Percentiles rank a stretch among this genome's conserved stretches.
Evolutionary conservation across 495 filamentous ascomycete genomes (phyloP).

Genomic region (Xylaria palmicola): DNA sequence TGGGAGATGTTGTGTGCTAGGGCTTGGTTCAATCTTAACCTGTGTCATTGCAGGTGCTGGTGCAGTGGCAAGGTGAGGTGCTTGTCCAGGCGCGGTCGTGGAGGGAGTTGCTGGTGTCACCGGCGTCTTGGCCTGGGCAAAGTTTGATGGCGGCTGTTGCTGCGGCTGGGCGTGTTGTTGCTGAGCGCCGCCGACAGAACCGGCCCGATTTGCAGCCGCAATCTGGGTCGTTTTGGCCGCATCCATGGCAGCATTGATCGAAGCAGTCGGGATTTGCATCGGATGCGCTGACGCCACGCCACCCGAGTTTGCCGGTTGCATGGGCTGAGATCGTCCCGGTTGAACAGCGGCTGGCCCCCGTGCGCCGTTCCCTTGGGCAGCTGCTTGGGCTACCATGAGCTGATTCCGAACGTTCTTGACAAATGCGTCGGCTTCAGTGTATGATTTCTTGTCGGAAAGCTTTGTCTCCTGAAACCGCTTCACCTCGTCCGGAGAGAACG

Average conservation of each 20-base stretch:
- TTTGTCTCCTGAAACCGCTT: slow-evolving; percentile 35
- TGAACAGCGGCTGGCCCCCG: slow-evolving; percentile 24
- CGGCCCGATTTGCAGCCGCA: slow-evolving; percentile 30
- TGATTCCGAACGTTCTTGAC: slow-evolving; percentile 35
- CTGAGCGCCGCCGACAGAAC: slow-evolving; percentile 22
- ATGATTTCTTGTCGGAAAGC: slow-evolving; percentile 28
- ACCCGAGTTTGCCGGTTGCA: slow-evolving; percentile 19
- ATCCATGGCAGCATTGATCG: slow-evolving; percentile 51
- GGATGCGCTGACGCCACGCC: slow-evolving; percentile 21
- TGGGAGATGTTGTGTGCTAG: slow-evolving; percentile 36
- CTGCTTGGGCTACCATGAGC: slow-evolving; percentile 13
- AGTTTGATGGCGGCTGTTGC: slow-evolving; percentile 22
- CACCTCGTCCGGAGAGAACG: slow-evolving; percentile 32
- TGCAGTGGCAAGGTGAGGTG: slow-evolving; percentile 27
- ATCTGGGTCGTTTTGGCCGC: slow-evolving; percentile 53
- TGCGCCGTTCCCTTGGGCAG: slow-evolving; percentile 14
- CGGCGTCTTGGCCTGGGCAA: slow-evolving; percentile 21
- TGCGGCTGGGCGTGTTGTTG: slow-evolving; percentile 26
- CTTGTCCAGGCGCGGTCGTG: slow-evolving; percentile 32
- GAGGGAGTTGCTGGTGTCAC: slow-evolving; percentile 39
- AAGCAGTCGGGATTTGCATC: slow-evolving; percentile 28
- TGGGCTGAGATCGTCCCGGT: slow-evolving; percentile 25
- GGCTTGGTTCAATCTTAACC: slow-evolving; percentile 42
- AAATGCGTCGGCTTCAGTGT: slow-evolving; percentile 33
- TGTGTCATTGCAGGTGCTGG: slow-evolving; percentile 13